Base-by-base conservation (phyloP, 2,329 filamentous ascomycete species). In the Reticulascus tulasneorum region DNA sequence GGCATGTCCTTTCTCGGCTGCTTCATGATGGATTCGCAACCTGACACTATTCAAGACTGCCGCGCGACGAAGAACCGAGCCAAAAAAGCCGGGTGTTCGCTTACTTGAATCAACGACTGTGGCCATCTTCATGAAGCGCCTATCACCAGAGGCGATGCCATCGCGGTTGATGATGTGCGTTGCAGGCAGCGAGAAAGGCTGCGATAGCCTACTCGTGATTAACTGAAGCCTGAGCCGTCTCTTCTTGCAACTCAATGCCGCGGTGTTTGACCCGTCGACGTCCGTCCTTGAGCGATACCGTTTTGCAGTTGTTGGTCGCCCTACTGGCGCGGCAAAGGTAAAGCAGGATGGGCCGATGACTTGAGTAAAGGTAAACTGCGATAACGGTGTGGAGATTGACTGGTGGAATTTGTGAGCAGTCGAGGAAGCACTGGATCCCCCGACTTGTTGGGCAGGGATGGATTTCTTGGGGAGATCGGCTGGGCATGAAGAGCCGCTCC, bases 131-230 rank as follows among this genome's bases (percentile, higher is more conserved):
- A 71, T 48, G 34, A 76, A 71, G 4, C 69, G 60, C 47, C 64
- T 70, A 44, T 72, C 66, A 5, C 68, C 65, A 2, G 55, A 47
- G 2, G 63, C 56, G 9, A 58, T 51, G 10, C 64, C 67, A 37
- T 77, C 79, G 18, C 79, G 73, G 54, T 81, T 77, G 34, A 82
- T 67, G 38, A 86, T 84, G 49, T 86, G 81, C 27, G 81, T 79
- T 4, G 83, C 79, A 0, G 83, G 83, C 19, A 75, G 67, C 0
- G 82, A 85, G 56, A 78, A 87, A 2, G 83, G 82, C 30, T 70
- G 73, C 9, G 82, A 86, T 1, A 87, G 75, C 7, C 81, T 73
- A 15, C 81, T 86, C 2, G 84, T 87, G 51, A 86, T 76, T 27
- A 86, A 68, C 15, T 73, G 60, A 3, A 77, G 63, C 1, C 79